A percentile compares a stretch with the other conserved stretches of the same genome.
These are phyloP conservation scores for Sideroxylon spinosum DNA, from an alignment of 179 eudicot genomes.

Conservation along the genomic window DNA sequence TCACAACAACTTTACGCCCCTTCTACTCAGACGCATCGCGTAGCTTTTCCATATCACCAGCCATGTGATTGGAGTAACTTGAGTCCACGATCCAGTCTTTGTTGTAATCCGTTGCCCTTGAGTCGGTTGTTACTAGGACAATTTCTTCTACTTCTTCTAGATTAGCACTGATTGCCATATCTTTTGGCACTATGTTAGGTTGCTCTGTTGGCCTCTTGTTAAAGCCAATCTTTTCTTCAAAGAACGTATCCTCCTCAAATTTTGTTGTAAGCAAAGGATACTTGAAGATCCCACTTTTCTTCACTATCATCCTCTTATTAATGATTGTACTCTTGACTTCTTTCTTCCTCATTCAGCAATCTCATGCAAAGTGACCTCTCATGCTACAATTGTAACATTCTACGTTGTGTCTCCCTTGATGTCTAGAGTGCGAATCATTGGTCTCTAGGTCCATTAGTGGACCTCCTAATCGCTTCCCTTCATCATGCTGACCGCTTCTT, in stretches of 20 bases:
- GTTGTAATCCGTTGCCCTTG: background rate
- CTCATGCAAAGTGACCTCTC: too few relatives aligned
- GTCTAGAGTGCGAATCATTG: too few relatives aligned
- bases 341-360: too few relatives aligned
- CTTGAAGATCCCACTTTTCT: slow-evolving; percentile 1
- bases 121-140: background rate
- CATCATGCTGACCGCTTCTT: too few relatives aligned
- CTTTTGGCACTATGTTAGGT: too few relatives aligned
- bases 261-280: background rate
- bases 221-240: background rate
- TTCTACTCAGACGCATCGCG: background rate
- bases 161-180: background rate
- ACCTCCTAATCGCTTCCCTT: background rate
- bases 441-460: background rate
- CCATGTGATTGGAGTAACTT: background rate
- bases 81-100: too few relatives aligned
- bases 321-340: too few relatives aligned
- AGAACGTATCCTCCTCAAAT: background rate
- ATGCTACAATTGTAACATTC: too few relatives aligned
- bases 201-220: too few relatives aligned
- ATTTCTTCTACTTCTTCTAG: background rate
- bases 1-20: background rate
- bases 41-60: background rate
- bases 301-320: background rate
- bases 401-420: too few relatives aligned